Percentiles rank a stretch among this genome's conserved stretches.
Conservation (phyloP, 139 green algal species). For the Chlamydomonas urium region DNA sequence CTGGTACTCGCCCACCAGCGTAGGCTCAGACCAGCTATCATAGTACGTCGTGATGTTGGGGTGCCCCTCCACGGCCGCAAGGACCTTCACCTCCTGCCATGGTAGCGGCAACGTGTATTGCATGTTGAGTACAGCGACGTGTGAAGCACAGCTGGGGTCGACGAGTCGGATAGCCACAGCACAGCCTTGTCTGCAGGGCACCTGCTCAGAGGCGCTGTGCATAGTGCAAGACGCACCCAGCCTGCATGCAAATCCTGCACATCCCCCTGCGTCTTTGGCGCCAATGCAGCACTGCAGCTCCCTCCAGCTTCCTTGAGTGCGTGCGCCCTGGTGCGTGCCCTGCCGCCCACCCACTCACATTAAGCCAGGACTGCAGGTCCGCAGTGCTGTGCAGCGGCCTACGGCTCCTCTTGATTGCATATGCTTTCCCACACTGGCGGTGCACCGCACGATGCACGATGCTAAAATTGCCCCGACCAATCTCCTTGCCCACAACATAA, state of each 20-base stretch:
- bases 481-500: conserved; percentile 55
- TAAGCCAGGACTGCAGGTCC: conserved; percentile 52
- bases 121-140: too few species aligned
- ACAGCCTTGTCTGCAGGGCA: neutral
- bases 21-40: conserved; percentile 17
- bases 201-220: neutral
- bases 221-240: neutral
- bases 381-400: conserved; percentile 45
- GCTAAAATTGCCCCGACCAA: conserved; percentile 75
- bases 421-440: conserved; percentile 75
- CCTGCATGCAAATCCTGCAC: neutral
- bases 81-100: conserved; percentile 78
- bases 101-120: neutral
- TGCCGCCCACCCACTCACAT: conserved; percentile 30
- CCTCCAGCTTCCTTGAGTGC: neutral
- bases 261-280: neutral
- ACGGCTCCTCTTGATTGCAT: conserved; percentile 82
- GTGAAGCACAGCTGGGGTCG: neutral
- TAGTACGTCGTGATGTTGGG: conserved; percentile 84
- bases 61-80: conserved; percentile 68
- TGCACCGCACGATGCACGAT: conserved; percentile 67
- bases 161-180: neutral
- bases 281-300: neutral
- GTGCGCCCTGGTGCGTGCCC: neutral
- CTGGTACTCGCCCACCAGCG: conserved; percentile 33